These are phyloP conservation scores for Rehmannia glutinosa DNA, from an alignment of 257 asterid genomes.

Conservation along the genomic window DNA sequence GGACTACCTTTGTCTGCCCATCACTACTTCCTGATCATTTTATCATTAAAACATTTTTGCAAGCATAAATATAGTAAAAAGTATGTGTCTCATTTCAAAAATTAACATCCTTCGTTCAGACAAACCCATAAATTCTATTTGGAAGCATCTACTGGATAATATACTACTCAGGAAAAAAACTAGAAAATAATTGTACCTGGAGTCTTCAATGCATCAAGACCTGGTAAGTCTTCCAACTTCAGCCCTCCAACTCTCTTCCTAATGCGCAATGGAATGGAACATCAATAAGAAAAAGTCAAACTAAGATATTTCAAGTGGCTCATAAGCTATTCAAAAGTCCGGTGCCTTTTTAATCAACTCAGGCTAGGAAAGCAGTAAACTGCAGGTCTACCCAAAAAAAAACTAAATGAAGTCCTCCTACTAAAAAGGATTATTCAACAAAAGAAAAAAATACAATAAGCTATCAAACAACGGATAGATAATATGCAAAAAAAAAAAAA, in stretches of 20 bases:
- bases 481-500: neutral
- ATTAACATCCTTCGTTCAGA: neutral
- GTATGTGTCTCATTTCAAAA: constrained; percentile 9
- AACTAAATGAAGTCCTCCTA: too few relatives aligned
- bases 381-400: neutral
- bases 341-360: neutral
- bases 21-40: constrained; percentile 72
- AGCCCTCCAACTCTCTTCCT: constrained; percentile 97
- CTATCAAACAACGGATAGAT: neutral
- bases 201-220: constrained; percentile 73
- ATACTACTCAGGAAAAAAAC: neutral
- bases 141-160: neutral
- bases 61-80: constrained; percentile 9
- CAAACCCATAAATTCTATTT: neutral
- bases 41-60: constrained; percentile 18
- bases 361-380: constrained; percentile 5
- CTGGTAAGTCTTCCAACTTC: constrained; percentile 91
- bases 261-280: constrained; percentile 20
- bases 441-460: too few relatives aligned
- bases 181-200: constrained; percentile 56
- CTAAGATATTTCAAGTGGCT: neutral
- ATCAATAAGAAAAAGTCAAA: neutral
- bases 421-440: too few relatives aligned
- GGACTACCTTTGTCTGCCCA: constrained; percentile 91
- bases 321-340: constrained; percentile 1